Percentiles rank a stretch among this genome's conserved stretches.
Evolutionary conservation across 2,329 filamentous ascomycete species (phyloP).

Genomic region (Pyricularia pennisetigena): DNA sequence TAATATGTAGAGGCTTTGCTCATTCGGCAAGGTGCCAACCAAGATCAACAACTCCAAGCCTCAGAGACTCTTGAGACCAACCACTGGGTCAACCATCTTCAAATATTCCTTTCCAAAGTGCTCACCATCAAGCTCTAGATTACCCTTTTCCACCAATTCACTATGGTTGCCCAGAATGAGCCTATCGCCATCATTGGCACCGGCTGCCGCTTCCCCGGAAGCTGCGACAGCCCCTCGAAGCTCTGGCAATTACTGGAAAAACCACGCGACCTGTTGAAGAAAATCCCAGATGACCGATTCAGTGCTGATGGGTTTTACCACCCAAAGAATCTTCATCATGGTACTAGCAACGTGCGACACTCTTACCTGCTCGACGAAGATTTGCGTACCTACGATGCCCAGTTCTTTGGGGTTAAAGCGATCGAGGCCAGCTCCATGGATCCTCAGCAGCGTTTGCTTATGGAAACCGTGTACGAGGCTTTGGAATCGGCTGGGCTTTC

Average conservation of each 20-base stretch:
- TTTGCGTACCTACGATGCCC: conserved; percentile 17
- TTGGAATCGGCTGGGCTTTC: conserved; percentile 40
- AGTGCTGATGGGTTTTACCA: conserved; percentile 20
- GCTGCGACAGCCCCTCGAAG: conserved; percentile 16
- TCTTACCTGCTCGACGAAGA: conserved; percentile 4
- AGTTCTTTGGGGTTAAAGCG: conserved; percentile 24
- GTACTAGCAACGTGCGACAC: conserved; percentile 20
- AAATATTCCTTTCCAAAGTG: not conserved
- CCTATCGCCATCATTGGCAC: conserved; percentile 22
- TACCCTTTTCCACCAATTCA: not conserved
- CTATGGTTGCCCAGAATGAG: not conserved
- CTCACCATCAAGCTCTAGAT: not conserved
- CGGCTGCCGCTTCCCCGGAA: conserved; percentile 18
- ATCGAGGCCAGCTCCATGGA: conserved; percentile 26
- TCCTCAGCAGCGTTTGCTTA: conserved; percentile 39
- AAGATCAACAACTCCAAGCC: not conserved
- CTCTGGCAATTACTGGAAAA: conserved; percentile 19
- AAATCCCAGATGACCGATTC: conserved; percentile 21
- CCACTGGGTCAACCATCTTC: not conserved
- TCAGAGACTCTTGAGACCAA: not conserved
- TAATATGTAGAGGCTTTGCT: not conserved
- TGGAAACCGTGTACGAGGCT: conserved; percentile 43
- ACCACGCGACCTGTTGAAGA: conserved; percentile 14
- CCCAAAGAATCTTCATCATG: conserved; percentile 14
- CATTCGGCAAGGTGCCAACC: not conserved